Evolutionary conservation across 1,139 yeast species (phyloP).

Genomic region (Yamadazyma pseudoaaseri): DNA sequence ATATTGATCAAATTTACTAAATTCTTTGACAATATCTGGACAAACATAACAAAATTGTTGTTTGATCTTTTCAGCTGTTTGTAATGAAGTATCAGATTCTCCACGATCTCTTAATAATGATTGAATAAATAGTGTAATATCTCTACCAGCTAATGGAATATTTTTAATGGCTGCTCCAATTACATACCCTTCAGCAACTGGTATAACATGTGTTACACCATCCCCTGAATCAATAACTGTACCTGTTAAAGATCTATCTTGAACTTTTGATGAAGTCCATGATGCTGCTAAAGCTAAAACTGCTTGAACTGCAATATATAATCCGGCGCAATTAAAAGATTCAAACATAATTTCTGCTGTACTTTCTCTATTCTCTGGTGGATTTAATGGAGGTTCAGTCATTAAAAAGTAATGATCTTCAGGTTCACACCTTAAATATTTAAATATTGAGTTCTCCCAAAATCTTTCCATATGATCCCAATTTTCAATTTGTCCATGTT

Average conservation of each 20-base stretch:
- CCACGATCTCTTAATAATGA: slow-evolving; percentile 94
- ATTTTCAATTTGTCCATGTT: slow-evolving; percentile 96
- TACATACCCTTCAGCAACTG: slow-evolving; percentile 99
- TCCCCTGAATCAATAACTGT: slow-evolving; percentile 98
- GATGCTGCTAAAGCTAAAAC: slow-evolving; percentile 98
- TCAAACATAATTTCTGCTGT: slow-evolving; percentile 99
- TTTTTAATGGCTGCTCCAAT: slow-evolving; percentile 96
- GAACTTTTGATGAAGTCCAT: slow-evolving; percentile 96
- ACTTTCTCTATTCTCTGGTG: slow-evolving; percentile 97
- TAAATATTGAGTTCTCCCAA: slow-evolving; percentile 97
- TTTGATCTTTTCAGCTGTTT: slow-evolving; percentile 94
- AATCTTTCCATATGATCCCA: slow-evolving; percentile 99
- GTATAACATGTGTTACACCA: slow-evolving; percentile 97
- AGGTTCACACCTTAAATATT: slow-evolving; percentile 95
- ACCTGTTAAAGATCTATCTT: slow-evolving; percentile 94
- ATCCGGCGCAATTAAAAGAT: slow-evolving; percentile 96
- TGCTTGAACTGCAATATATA: slow-evolving; percentile 98
- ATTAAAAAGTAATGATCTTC: slow-evolving; percentile 94
- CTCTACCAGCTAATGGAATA: slow-evolving; percentile 98
- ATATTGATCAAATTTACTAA: slow-evolving; percentile 89
- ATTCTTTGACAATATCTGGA: slow-evolving; percentile 96
- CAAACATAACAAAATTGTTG: slow-evolving; percentile 97
- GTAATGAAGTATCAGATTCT: slow-evolving; percentile 88
- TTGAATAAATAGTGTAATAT: slow-evolving; percentile 91
- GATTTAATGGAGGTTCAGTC: slow-evolving; percentile 98